A percentile compares a stretch with the other conserved stretches of the same genome.
Conservation (phyloP, 2,329 filamentous ascomycete genomes). For the Aureobasidium musti region DNA sequence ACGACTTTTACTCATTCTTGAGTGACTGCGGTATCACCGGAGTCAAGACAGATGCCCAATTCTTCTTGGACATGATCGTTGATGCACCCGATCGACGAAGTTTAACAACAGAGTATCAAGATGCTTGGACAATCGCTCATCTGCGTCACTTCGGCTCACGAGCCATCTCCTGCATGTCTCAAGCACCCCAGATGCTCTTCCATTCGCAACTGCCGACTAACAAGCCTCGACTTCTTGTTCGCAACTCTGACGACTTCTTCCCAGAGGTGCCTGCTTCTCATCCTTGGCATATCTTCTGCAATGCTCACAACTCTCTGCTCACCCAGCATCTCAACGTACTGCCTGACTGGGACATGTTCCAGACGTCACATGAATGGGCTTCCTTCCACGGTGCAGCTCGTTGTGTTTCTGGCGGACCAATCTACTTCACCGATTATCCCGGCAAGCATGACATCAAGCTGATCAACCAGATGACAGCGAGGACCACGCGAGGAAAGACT, state of each 20-base stretch:
- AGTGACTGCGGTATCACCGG: conserved; percentile 72
- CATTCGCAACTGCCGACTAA: conserved; percentile 78
- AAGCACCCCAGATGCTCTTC: conserved; percentile 82
- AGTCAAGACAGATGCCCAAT: conserved; percentile 93
- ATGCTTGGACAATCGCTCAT: conserved; percentile 79
- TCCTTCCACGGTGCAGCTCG: conserved; percentile 87
- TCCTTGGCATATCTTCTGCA: conserved; percentile 93
- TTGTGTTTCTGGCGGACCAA: conserved; percentile 85
- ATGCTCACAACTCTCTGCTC: conserved; percentile 83
- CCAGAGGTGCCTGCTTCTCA: conserved; percentile 78
- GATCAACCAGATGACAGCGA: conserved; percentile 78
- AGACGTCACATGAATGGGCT: conserved; percentile 68
- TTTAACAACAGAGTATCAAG: conserved; percentile 75
- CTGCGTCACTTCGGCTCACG: conserved; percentile 75
- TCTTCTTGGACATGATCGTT: conserved; percentile 75
- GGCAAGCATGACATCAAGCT: conserved; percentile 75
- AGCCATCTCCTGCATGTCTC: conserved; percentile 93
- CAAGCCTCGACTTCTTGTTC: conserved; percentile 70
- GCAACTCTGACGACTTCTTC: conserved; percentile 93
- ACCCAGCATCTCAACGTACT: conserved; percentile 82
- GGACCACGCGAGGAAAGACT: conserved; percentile 72
- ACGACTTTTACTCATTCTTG: conserved; percentile 89
- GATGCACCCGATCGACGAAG: conserved; percentile 68
- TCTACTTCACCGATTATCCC: conserved; percentile 91
- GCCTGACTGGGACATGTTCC: conserved; percentile 81